Conservation (phyloP, 2,329 filamentous ascomycete genomes). For the Trichoderma gracile region DNA sequence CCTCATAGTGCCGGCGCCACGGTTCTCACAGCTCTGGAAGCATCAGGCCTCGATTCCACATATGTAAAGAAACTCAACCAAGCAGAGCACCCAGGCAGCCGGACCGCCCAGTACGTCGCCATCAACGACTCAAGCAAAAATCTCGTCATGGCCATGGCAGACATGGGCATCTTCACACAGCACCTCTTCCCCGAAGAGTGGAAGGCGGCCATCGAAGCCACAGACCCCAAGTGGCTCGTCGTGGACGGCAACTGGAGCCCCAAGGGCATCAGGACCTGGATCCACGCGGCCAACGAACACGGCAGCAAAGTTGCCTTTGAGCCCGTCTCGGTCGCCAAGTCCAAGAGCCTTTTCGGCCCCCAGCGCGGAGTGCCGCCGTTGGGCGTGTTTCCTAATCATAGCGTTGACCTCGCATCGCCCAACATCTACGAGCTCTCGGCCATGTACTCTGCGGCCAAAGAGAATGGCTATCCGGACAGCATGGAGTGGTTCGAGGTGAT, state of each 20-base stretch:
- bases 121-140: slow-evolving; percentile 83
- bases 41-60: slow-evolving; percentile 63
- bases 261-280: slow-evolving; percentile 65
- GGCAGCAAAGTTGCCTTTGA: slow-evolving; percentile 73
- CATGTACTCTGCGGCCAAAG: slow-evolving; percentile 72
- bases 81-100: slow-evolving; percentile 51
- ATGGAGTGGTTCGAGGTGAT: slow-evolving; percentile 77
- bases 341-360: slow-evolving; percentile 63
- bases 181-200: slow-evolving; percentile 58
- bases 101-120: slow-evolving; percentile 89
- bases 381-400: slow-evolving; percentile 59
- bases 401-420: slow-evolving; percentile 76
- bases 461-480: slow-evolving; percentile 66
- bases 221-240: slow-evolving; percentile 73
- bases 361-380: slow-evolving; percentile 44
- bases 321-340: slow-evolving; percentile 83
- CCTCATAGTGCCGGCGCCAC: slow-evolving; percentile 65
- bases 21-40: slow-evolving; percentile 65
- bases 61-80: slow-evolving; percentile 61
- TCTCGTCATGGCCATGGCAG: slow-evolving; percentile 89
- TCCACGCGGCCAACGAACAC: slow-evolving; percentile 59
- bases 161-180: slow-evolving; percentile 81
- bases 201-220: slow-evolving; percentile 57
- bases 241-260: slow-evolving; percentile 86
- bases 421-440: slow-evolving; percentile 79